A percentile compares a stretch with the other conserved stretches of the same genome.
These are phyloP conservation scores for Lentinula sp. DNA, from an alignment of 768 basidiomycete genomes.

Conservation along the genomic window DNA sequence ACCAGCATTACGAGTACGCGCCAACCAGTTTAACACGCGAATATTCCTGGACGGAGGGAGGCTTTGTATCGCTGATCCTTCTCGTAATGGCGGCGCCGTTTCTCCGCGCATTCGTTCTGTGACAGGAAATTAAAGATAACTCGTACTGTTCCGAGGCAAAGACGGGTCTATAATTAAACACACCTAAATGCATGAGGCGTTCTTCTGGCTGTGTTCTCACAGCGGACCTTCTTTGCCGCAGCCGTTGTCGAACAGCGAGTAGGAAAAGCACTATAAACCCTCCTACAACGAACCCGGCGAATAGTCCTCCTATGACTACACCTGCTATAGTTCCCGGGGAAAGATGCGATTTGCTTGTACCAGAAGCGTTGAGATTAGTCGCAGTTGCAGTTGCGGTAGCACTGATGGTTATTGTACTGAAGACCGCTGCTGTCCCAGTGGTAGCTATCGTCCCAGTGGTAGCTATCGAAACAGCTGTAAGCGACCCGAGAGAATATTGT, in stretches of 20 bases:
- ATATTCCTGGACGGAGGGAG: slow-evolving; percentile 6
- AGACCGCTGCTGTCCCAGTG: slow-evolving; percentile 5
- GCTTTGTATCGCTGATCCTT: neutral
- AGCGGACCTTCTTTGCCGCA: neutral
- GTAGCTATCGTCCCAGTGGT: neutral
- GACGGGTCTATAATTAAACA: neutral
- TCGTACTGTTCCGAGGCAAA: neutral
- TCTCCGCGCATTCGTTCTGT: slow-evolving; percentile 3
- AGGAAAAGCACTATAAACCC: neutral
- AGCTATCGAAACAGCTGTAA: neutral
- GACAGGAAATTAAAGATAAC: neutral
- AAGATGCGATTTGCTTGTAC: neutral
- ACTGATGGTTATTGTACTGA: slow-evolving; percentile 52
- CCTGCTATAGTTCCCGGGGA: neutral
- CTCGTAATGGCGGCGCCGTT: neutral
- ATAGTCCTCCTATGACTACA: slow-evolving; percentile 1
- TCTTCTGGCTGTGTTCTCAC: slow-evolving; percentile 4
- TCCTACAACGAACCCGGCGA: neutral
- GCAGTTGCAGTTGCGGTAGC: neutral
- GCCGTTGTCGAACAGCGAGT: neutral
- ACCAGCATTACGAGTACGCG: neutral
- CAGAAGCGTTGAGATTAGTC: neutral
- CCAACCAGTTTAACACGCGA: slow-evolving; percentile 2
- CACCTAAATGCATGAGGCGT: slow-evolving; percentile 5
- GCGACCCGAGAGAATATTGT: neutral